These are phyloP conservation scores for Colletotrichum sp. DNA, from an alignment of 2,329 filamentous ascomycete genomes.

Conservation along the genomic window DNA sequence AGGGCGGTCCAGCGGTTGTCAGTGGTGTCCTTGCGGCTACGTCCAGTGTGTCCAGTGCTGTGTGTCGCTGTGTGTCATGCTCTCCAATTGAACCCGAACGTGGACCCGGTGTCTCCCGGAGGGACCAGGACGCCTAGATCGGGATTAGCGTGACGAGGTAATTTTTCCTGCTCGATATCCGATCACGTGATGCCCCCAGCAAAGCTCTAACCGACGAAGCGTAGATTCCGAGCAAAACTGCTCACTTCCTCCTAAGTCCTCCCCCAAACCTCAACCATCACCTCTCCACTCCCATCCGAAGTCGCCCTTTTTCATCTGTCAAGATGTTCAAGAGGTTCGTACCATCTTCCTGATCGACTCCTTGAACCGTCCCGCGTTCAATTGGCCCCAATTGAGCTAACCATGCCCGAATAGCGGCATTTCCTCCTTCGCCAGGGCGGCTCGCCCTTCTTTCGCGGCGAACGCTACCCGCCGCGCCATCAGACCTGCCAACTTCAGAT, in stretches of 20 bases:
- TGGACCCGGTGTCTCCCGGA: conserved; percentile 17
- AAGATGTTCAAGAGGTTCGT: conserved; percentile 87
- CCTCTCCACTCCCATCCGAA: conserved; percentile 63
- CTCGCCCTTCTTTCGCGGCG: conserved; percentile 65
- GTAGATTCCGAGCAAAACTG: conserved; percentile 51
- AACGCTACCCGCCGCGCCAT: conserved; percentile 61
- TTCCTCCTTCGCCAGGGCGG: conserved; percentile 67
- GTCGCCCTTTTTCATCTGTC: conserved; percentile 71
- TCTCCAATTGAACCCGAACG: conserved; percentile 19
- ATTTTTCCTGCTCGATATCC: conserved; percentile 17
- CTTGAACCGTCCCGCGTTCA: conserved; percentile 33
- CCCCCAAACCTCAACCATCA: conserved; percentile 54
- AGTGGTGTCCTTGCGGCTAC: not conserved
- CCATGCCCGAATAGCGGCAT: conserved; percentile 61
- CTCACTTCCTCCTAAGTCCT: conserved; percentile 54
- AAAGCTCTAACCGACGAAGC: conserved; percentile 52
- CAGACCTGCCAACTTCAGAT: conserved; percentile 61
- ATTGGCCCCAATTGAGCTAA: conserved; percentile 61
- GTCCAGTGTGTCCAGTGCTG: not conserved
- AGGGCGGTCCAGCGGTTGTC: not conserved
- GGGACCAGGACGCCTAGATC: conserved; percentile 6
- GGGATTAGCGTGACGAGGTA: conserved; percentile 17
- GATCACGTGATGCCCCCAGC: conserved; percentile 39
- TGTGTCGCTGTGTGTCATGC: not conserved
- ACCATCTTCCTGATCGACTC: conserved; percentile 32